Base-by-base conservation (phyloP, 2,329 filamentous ascomycete genomes). In the Epichloe elymi region DNA sequence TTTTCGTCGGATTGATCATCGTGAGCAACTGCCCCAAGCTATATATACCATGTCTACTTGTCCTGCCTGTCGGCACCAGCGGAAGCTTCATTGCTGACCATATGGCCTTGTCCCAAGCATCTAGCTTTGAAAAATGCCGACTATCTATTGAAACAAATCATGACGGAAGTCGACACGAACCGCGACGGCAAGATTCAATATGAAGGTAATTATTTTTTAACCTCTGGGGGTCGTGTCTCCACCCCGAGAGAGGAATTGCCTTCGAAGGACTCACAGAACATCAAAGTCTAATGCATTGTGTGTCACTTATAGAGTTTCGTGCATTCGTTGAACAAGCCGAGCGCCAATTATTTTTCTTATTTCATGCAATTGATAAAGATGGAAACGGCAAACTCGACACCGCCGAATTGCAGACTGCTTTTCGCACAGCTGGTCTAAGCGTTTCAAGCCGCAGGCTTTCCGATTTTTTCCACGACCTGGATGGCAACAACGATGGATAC, bases 181-280 rank as follows among this genome's bases (percentile, higher is more conserved):
- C 80, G 82, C 26, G 89, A 97, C 67, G 88, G 91, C 56, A 84
- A 82, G 62, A 97, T 98, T 60, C 85, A 94, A 68, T 96, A 88
- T 65, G 79, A 89, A 70, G 88, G 88, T 93, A 75, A 8, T 33
- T 20, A 37, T 14, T 23, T 37, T 23, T 20, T 15, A 64, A 76
- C 62, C 54, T 50, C 30, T 17, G 19, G 42, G 26, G 10, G 5
- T 19, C 26, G 12, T 35, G n/a, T 26, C 45, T 30, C 50, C 19
- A 30, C 38, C 38, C 36, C 46, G 33, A 40, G 15, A 40, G 30
- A 30, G 30, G 8, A 30, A 30, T 4, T 30, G 30, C 10, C 30
- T 30, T 30, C 3, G 1, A 30, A 30, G 30, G 30, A 30, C 30
- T 30, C 30, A 30, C 20, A 7, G 23, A 17, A 7, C 5, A 33